These are phyloP conservation scores for Fusarium keratoplasticum DNA, from an alignment of 2,329 filamentous ascomycete genomes.

Conservation along the genomic window DNA sequence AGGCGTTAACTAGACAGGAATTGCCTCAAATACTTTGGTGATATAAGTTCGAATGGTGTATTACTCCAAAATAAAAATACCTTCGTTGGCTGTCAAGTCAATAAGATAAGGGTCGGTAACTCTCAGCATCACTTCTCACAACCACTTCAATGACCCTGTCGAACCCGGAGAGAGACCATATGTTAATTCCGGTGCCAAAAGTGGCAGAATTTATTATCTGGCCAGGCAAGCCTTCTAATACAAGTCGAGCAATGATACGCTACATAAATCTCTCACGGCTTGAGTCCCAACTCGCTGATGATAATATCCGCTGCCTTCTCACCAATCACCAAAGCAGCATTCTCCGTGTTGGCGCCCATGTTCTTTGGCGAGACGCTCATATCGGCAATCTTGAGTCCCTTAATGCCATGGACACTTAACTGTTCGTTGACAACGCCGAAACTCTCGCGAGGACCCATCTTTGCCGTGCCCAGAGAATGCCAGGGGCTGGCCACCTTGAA, in stretches of 20 bases:
- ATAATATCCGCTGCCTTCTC: constrained; percentile 58
- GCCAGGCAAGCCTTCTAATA: background rate
- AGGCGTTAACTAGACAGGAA: too few relatives aligned
- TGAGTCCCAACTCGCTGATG: constrained; percentile 23
- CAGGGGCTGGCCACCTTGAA: background rate
- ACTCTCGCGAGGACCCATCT: background rate
- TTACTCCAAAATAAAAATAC: background rate
- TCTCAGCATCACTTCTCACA: background rate
- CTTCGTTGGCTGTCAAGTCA: background rate
- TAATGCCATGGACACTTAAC: constrained; percentile 47
- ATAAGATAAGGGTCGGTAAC: background rate
- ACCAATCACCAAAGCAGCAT: constrained; percentile 59
- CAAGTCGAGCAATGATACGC: background rate
- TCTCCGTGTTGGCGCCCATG: constrained; percentile 60
- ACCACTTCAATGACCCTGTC: background rate
- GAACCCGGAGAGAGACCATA: background rate
- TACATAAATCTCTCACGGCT: background rate
- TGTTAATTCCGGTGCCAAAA: background rate
- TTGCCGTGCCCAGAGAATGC: background rate
- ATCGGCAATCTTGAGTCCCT: constrained; percentile 54
- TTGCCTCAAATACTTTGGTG: background rate
- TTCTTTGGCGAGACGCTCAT: constrained; percentile 52
- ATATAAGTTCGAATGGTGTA: too few relatives aligned
- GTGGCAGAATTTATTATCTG: background rate
- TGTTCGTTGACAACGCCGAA: background rate